Evolutionary conservation across 305 asterid genomes (phyloP), one percentile per base, ranked within the genome.

Genomic region (Fraxinus xanthoxyloides): DNA sequence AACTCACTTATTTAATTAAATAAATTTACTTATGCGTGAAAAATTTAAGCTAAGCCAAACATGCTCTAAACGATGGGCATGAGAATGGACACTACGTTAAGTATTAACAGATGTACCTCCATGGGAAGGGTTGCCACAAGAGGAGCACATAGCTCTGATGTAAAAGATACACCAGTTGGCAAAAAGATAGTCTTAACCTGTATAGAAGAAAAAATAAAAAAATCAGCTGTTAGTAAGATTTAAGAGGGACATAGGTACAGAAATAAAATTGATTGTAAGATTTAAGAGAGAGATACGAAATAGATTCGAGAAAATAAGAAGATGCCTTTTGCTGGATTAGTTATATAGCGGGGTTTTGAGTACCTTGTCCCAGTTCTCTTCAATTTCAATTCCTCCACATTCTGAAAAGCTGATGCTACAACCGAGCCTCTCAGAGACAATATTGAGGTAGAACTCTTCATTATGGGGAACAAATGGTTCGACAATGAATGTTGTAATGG

Each of bases 351-450:
- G 36, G 5, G 72, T 43, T 77, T 38, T 34, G 7, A 38, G 46
- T 84, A 94, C 98, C 97, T 95, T 95, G 84, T 95, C 98, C 98
- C 98, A 95, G 82, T 95, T 95, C 89, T 95, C 98, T 87, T 95
- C 98, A 46, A 95, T 95, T n/a, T 95, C 98, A 74, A 95, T 91
- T 87, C 98, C 98, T 85, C 98, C 98, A 35, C 98, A 95, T 75
- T 95, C 98, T 0, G 98, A 95, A 86, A 95, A 95, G 97, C 98
- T 95, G 85, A 95, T 84, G 85, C 95, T 93, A 81, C 93, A 90
- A 79, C 98, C 98, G 28, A 95, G 97, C 90, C 98, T 91, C 74
- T 93, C 98, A 1, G 98, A 95, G 76, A 95, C 97, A 73, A 95
- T 89, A 85, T 91, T 92, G 17, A 95, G 91, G 84, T 95, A 95